These are phyloP conservation scores for Cryptococcus maquisensis DNA, from an alignment of 1,284 basidiomycete species.

Conservation along the genomic window DNA sequence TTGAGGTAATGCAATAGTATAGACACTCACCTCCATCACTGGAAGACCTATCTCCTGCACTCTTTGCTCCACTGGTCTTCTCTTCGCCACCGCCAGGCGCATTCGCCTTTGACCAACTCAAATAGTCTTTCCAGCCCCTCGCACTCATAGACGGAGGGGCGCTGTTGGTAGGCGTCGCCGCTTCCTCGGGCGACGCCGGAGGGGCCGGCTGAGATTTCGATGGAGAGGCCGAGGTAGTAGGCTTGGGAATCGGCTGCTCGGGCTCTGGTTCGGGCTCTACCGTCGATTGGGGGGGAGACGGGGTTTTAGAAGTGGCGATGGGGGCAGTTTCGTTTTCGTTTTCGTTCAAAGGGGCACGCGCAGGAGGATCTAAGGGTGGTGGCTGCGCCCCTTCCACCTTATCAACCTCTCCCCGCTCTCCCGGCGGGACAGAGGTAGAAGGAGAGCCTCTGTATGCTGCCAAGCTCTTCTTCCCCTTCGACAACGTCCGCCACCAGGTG, in stretches of 20 bases:
- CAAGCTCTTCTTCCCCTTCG: too few relatives aligned
- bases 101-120: neutral
- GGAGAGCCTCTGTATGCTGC: too few relatives aligned
- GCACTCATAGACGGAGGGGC: neutral
- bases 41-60: neutral
- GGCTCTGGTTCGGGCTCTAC: neutral
- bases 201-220: neutral
- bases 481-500: too few relatives aligned
- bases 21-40: neutral
- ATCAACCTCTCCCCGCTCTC: too few relatives aligned
- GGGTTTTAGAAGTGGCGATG: too few relatives aligned
- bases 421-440: too few relatives aligned
- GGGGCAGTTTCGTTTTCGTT: too few relatives aligned
- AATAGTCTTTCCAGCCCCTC: slow-evolving; percentile 8
- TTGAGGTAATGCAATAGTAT: neutral
- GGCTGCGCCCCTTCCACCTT: too few relatives aligned
- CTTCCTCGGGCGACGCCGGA: neutral
- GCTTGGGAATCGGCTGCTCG: neutral
- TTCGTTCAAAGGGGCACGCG: too few relatives aligned
- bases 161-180: neutral
- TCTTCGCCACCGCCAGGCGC: too few relatives aligned
- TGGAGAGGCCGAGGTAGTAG: neutral
- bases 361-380: too few relatives aligned
- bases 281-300: too few relatives aligned
- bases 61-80: neutral